Evolutionary conservation across 768 basidiomycete species (phyloP).

Genomic region (Russula sp.): DNA sequence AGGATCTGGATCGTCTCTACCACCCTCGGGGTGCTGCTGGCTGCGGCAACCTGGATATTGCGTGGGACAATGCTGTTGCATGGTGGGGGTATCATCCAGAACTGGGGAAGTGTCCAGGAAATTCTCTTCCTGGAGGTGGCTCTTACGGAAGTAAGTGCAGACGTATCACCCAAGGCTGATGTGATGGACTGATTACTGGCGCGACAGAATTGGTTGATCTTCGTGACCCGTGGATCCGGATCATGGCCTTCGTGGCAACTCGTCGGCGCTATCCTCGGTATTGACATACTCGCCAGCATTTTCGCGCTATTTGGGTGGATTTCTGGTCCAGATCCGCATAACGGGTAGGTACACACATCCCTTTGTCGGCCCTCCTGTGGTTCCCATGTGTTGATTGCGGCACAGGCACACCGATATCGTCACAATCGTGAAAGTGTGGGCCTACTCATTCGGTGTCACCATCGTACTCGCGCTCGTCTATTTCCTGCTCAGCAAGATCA

Average conservation of each 20-base stretch:
- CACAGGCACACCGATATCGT: conserved; percentile 35
- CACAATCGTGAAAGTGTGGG: conserved; percentile 38
- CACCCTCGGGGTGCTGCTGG: conserved; percentile 31
- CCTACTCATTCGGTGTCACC: conserved; percentile 37
- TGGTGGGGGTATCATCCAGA: conserved; percentile 40
- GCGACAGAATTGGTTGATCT: conserved; percentile 26
- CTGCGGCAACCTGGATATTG: conserved; percentile 41
- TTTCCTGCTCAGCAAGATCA: conserved; percentile 35
- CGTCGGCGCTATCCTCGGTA: conserved; percentile 35
- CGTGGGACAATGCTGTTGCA: conserved; percentile 38
- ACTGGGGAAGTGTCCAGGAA: conserved; percentile 42
- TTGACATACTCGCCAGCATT: conserved; percentile 39
- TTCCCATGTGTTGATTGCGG: background rate
- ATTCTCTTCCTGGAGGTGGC: conserved; percentile 45
- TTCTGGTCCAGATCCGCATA: conserved; percentile 33
- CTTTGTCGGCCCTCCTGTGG: background rate
- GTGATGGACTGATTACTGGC: background rate
- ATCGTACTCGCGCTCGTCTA: conserved; percentile 35
- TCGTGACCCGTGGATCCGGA: conserved; percentile 33
- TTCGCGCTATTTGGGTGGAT: conserved; percentile 40
- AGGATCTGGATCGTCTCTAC: conserved; percentile 44
- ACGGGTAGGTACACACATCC: conserved; percentile 23
- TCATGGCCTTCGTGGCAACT: conserved; percentile 39
- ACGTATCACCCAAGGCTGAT: background rate
- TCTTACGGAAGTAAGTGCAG: conserved; percentile 35